Percentiles rank a stretch among this genome's conserved stretches.
Evolutionary conservation across 306 rosid genomes (phyloP).

Genomic region (Erythrophleum fordii): DNA sequence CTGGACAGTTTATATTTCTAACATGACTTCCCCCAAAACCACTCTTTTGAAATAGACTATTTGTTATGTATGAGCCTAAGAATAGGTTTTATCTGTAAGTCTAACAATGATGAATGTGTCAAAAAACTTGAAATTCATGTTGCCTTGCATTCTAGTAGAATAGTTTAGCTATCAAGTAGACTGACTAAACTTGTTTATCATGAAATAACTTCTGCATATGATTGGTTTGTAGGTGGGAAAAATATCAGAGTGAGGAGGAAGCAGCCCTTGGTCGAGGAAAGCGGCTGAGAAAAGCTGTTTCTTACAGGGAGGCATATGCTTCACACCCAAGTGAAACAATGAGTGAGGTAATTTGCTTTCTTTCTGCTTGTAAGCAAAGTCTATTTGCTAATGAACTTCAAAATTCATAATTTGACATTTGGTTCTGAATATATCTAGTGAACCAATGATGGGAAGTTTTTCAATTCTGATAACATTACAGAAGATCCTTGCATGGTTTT

Average conservation of each 20-base stretch:
- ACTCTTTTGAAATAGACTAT: neutral
- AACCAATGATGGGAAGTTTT: conserved; percentile 21
- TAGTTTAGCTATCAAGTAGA: conserved; percentile 33
- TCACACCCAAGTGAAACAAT: conserved; percentile 78
- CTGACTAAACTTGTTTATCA: conserved; percentile 25
- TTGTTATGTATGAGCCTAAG: neutral
- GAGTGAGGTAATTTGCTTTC: conserved; percentile 72
- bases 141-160: conserved; percentile 24
- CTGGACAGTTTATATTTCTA: neutral
- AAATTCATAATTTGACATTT: conserved; percentile 9
- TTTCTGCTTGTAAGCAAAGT: conserved; percentile 39
- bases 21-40: conserved; percentile 17
- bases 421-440: conserved; percentile 10
- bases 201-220: conserved; percentile 28
- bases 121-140: conserved; percentile 10
- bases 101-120: conserved; percentile 26
- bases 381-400: conserved; percentile 17
- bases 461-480: conserved; percentile 1
- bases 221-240: conserved; percentile 84
- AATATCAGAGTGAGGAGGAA: conserved; percentile 96
- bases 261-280: conserved; percentile 99
- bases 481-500: conserved; percentile 15
- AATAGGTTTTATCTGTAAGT: conserved; percentile 22
- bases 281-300: conserved; percentile 94
- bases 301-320: conserved; percentile 93